A percentile compares a stretch with the other conserved stretches of the same genome.
Conservation (phyloP, 73 alveolate genomes). For the Paramecium pentaurelia region DNA sequence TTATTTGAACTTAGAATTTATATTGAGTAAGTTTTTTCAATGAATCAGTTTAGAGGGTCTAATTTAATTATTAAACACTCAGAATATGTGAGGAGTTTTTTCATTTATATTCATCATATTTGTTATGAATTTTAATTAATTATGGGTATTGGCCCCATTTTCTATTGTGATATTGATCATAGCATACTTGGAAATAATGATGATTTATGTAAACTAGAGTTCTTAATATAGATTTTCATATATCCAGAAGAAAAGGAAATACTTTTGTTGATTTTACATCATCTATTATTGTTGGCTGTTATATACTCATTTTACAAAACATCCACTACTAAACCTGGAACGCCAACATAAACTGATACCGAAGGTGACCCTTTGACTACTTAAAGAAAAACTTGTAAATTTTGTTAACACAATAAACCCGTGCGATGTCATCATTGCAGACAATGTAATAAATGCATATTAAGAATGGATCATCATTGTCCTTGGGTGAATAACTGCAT, state of each 20-base stretch:
- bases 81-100: not conserved
- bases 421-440: slow-evolving; percentile 80
- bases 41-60: not conserved
- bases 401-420: slow-evolving; percentile 74
- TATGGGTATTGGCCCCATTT: not conserved
- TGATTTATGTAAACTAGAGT: not conserved
- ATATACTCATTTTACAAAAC: not conserved
- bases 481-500: slow-evolving; percentile 84
- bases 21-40: not conserved
- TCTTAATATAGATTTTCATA: not conserved
- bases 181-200: not conserved
- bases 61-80: not conserved
- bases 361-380: not conserved
- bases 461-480: slow-evolving; percentile 88
- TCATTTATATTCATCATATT: not conserved
- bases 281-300: not conserved
- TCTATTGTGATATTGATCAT: not conserved
- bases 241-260: not conserved
- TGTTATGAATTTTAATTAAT: slow-evolving; percentile 9
- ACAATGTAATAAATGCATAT: slow-evolving; percentile 74
- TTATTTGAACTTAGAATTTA: not conserved
- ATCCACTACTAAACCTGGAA: not conserved
- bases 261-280: not conserved
- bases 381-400: slow-evolving; percentile 59
- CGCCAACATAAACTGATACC: not conserved